Evolutionary conservation across 257 asterid genomes (phyloP).

Genomic region (Solanum ossicruentum): DNA sequence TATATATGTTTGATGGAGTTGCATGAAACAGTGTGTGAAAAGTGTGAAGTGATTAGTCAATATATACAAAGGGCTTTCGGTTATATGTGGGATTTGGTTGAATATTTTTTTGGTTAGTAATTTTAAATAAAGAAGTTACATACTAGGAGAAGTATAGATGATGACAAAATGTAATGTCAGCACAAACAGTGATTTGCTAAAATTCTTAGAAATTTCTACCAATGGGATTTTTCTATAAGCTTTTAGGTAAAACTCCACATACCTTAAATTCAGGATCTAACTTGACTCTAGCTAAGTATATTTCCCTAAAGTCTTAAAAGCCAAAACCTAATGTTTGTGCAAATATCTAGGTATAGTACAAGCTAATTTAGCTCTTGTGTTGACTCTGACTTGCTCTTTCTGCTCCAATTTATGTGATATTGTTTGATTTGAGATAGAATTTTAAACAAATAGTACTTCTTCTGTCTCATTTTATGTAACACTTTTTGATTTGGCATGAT

Average conservation of each 20-base stretch:
- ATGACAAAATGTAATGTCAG: conserved; percentile 3
- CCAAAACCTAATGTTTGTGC: not conserved
- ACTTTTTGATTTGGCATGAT: no score
- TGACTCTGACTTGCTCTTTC: not conserved
- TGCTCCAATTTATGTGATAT: not conserved
- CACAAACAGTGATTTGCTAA: not conserved
- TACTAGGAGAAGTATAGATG: not conserved
- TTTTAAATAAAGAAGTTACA: not conserved
- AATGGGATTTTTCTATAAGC: not conserved
- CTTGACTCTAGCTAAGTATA: conserved; percentile 7
- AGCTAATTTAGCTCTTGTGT: not conserved
- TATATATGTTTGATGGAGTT: not conserved
- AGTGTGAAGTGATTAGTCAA: not conserved
- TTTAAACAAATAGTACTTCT: no score
- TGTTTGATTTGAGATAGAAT: not conserved
- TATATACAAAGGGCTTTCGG: not conserved
- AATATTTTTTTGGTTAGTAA: not conserved
- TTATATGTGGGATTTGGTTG: not conserved
- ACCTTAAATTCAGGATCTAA: conserved; percentile 25
- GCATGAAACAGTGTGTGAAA: not conserved
- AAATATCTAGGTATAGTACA: not conserved
- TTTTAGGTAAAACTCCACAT: not conserved
- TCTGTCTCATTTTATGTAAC: no score
- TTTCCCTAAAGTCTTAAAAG: not conserved
- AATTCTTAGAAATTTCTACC: not conserved